These are phyloP conservation scores for Allium cepa DNA, from an alignment of 106 monocot genomes.

Conservation along the genomic window DNA sequence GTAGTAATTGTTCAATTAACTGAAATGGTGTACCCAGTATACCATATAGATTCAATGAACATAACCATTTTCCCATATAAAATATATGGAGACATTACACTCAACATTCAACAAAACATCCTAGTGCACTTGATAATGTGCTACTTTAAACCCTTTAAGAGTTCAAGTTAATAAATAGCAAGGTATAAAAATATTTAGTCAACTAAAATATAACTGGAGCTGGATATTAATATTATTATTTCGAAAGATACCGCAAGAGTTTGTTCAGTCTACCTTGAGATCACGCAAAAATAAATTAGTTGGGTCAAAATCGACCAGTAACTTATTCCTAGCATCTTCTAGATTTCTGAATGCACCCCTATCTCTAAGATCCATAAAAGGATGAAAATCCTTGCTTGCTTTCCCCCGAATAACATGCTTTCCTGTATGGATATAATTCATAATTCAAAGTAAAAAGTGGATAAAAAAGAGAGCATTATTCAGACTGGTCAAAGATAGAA, in stretches of 20 bases:
- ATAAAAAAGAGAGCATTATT: background rate
- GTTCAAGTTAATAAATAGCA: too few relatives aligned
- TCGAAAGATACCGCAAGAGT: too few relatives aligned
- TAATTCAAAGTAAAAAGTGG: background rate
- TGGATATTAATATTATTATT: too few relatives aligned
- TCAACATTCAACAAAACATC: too few relatives aligned
- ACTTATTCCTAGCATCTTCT: conserved; percentile 49
- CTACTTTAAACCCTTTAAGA: too few relatives aligned
- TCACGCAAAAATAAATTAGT: conserved; percentile 62
- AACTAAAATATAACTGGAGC: background rate
- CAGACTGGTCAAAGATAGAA: background rate
- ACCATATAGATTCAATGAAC: too few relatives aligned
- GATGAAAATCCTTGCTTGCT: conserved; percentile 66
- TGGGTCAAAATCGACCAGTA: conserved; percentile 89
- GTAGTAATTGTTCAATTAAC: too few relatives aligned
- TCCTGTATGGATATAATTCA: conserved; percentile 24
- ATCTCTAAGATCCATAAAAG: conserved; percentile 28
- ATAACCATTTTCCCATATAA: too few relatives aligned
- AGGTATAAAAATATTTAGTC: background rate
- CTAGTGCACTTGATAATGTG: too few relatives aligned
- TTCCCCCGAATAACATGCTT: conserved; percentile 59
- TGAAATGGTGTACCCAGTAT: too few relatives aligned
- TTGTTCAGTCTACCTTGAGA: conserved; percentile 34
- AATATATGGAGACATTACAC: too few relatives aligned
- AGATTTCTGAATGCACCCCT: conserved; percentile 14